phyloP scores from a whole-genome alignment of 1,284 basidiomycete genomes.

The Austropuccinia psidii region DNA sequence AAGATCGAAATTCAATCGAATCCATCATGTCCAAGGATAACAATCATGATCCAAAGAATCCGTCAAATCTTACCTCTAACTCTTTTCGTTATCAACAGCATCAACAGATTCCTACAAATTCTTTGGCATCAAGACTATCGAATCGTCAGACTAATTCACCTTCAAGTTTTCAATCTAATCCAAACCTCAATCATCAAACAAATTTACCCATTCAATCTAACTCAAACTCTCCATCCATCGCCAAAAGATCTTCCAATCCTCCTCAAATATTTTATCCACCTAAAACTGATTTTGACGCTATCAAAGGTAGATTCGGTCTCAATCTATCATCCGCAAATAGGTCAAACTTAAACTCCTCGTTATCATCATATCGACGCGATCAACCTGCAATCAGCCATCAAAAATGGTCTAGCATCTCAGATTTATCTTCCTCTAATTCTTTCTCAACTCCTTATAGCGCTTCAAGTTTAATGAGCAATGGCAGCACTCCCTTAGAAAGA shows the following conservation, averaged over 20 bases:
- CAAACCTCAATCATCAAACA: background rate
- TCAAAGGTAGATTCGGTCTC: conserved; percentile 30
- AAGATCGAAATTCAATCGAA: too few species aligned
- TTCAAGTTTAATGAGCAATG: conserved; percentile 28
- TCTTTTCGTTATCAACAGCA: conserved; percentile 11
- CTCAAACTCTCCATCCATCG: conserved; percentile 6
- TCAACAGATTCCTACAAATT: conserved; percentile 23
- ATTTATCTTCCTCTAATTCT: background rate
- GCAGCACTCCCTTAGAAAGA: conserved; percentile 9
- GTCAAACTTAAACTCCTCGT: background rate
- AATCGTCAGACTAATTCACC: background rate
- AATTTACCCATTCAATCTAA: conserved; percentile 4
- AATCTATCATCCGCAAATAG: conserved; percentile 4
- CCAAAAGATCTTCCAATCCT: conserved; percentile 19
- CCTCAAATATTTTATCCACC: conserved; percentile 28
- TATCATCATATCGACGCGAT: background rate
- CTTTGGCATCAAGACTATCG: conserved; percentile 28
- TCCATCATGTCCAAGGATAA: too few species aligned
- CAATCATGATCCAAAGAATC: too few species aligned
- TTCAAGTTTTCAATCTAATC: background rate
- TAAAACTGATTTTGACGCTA: conserved; percentile 29
- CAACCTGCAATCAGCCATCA: conserved; percentile 11
- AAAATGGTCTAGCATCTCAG: conserved; percentile 24
- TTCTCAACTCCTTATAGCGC: conserved; percentile 6
- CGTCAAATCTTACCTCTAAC: too few species aligned